Conservation (phyloP, 192 early-diverging fungal species). For the Mycoemilia scoparia region DNA sequence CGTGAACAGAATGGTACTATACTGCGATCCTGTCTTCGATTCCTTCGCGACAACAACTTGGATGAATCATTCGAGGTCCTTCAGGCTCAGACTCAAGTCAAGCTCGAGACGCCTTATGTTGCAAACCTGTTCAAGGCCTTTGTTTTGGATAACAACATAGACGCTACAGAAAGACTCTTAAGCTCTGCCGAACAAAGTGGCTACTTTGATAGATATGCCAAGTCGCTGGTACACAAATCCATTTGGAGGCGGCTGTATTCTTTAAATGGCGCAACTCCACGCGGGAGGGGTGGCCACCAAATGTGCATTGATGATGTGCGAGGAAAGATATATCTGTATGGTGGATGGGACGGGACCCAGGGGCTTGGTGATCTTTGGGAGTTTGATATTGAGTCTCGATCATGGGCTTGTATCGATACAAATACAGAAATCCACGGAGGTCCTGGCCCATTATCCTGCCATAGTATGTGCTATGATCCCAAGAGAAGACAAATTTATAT, state of each 20-base stretch:
- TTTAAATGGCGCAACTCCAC: constrained; percentile 15
- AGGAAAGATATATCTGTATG: constrained; percentile 67
- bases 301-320: constrained; percentile 77
- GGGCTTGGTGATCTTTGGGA: constrained; percentile 87
- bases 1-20: constrained; percentile 63
- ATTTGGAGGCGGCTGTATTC: constrained; percentile 30
- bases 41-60: constrained; percentile 68
- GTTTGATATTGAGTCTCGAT: constrained; percentile 34
- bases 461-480: constrained; percentile 82
- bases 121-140: constrained; percentile 52
- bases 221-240: constrained; percentile 46
- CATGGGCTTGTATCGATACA: constrained; percentile 59
- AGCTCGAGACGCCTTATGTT: constrained; percentile 67
- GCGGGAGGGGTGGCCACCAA: constrained; percentile 83
- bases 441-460: constrained; percentile 74
- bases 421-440: constrained; percentile 65
- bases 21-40: constrained; percentile 70
- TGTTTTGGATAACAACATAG: constrained; percentile 55
- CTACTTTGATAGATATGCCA: constrained; percentile 57
- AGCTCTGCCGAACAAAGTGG: constrained; percentile 34
- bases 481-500: constrained; percentile 53
- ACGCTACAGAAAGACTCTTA: constrained; percentile 51
- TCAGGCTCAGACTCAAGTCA: constrained; percentile 35
- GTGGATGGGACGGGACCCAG: constrained; percentile 82
- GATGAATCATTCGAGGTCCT: constrained; percentile 51